Evolutionary conservation across 2,329 filamentous ascomycete genomes (phyloP).

Genomic region (Exophiala sideris): DNA sequence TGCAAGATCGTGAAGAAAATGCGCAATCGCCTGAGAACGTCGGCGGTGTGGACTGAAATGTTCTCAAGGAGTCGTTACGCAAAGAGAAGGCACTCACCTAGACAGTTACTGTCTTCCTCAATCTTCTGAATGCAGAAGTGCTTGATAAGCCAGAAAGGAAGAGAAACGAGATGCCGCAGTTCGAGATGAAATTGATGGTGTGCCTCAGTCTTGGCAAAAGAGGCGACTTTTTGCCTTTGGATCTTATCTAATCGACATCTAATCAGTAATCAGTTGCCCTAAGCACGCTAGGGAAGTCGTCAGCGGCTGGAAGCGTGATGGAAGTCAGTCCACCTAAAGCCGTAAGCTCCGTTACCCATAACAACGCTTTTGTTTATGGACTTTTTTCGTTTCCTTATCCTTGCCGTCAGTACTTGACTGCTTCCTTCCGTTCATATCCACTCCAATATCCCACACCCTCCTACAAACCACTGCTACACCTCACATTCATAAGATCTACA

Average conservation of each 20-base stretch:
- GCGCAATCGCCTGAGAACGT: not conserved
- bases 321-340: too few species aligned
- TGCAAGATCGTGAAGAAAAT: not conserved
- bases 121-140: slow-evolving; percentile 41
- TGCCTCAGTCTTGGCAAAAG: not conserved
- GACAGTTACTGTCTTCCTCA: slow-evolving; percentile 61
- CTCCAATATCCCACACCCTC: slow-evolving; percentile 10
- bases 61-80: not conserved
- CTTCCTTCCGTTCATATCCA: slow-evolving; percentile 4
- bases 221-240: not conserved
- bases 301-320: too few species aligned
- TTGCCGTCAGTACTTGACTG: slow-evolving; percentile 9
- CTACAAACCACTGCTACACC: not conserved
- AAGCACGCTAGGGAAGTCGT: too few species aligned
- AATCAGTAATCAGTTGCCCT: too few species aligned
- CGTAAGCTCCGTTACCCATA: too few species aligned
- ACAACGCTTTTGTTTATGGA: too few species aligned
- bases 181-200: not conserved
- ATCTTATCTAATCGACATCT: slow-evolving; percentile 8
- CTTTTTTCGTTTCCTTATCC: slow-evolving; percentile 1
- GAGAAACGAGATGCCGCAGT: not conserved
- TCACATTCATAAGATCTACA: slow-evolving; percentile 10
- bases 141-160: slow-evolving; percentile 9
- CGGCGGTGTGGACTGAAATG: not conserved
- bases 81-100: slow-evolving; percentile 45